Base-by-base conservation (phyloP, 164 flowering plant species). In the Magnolia kwangsiensis region DNA sequence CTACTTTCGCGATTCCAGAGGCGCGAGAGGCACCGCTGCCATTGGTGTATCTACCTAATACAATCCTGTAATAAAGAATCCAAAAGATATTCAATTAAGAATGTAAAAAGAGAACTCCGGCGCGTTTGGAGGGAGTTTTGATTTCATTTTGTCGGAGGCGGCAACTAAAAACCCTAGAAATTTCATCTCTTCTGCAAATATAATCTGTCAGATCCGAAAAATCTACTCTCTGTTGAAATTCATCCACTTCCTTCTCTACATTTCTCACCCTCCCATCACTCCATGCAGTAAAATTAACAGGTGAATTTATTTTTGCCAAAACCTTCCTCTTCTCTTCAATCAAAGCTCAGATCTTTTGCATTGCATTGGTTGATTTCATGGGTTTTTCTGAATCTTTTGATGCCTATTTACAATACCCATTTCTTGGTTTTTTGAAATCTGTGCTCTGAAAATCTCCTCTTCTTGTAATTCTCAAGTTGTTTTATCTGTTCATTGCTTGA, bases 161-260 rank as follows among this genome's bases (percentile, higher is more conserved):
- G 9, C 69, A 20, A 66, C 69, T 66, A 31, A 9, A 66, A 66
- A 6, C 69, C 29, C 11, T 9, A 11, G 49, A 31, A 19, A 29
- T 2, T 68, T 19, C 61, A 10, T 55, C 13, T 55, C 18, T 19
- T 7, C 61, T 23, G 75, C 1, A 74, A 31, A 59, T 16, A 31
- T 2, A 29, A 50, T 76, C 71, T 66, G 31, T 66, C 76, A 69
- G 76, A 67, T 76, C 73, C 49, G 45, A 76, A 66, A 50, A 72
- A 29, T 18, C 51, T 4, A 55, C 61, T 55, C 10, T 68, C 14
- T 31, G 19, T 64, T 2, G 71, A 27, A 45, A 3, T 55, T 16
- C 61, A 11, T 55, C 21, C 24, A 18, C 18, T 5, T 20, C 8
- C 58, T 49, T 50, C 29, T 13, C 2, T 50, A 14, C 59, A 20